Evolutionary conservation across 768 basidiomycete species (phyloP).

Genomic region (Suillus sp.): DNA sequence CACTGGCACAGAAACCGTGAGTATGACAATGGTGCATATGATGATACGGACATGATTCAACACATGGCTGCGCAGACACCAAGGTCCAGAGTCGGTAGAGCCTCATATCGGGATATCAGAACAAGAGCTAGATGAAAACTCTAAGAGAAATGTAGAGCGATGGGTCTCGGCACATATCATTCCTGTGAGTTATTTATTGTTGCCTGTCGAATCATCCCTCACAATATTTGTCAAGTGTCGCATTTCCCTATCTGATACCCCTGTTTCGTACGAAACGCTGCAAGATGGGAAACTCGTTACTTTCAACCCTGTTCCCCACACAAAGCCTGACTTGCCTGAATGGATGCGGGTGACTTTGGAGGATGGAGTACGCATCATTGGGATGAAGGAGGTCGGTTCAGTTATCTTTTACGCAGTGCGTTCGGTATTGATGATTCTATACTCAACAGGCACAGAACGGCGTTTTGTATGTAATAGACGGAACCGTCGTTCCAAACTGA

Average conservation of each 20-base stretch:
- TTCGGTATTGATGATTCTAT: constrained; percentile 2
- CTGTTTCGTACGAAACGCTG: constrained; percentile 56
- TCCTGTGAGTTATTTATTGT: constrained; percentile 48
- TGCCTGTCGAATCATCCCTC: not conserved
- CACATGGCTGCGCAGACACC: constrained; percentile 48
- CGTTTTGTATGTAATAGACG: not conserved
- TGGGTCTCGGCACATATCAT: constrained; percentile 88
- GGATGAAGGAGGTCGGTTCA: constrained; percentile 59
- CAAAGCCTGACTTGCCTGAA: constrained; percentile 42
- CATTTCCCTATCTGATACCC: constrained; percentile 42
- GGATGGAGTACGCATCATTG: constrained; percentile 54
- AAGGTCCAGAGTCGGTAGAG: constrained; percentile 46
- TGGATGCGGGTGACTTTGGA: constrained; percentile 66
- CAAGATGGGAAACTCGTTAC: constrained; percentile 58
- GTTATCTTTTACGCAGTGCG: not conserved
- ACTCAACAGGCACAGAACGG: constrained; percentile 36
- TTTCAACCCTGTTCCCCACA: constrained; percentile 41
- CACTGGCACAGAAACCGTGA: constrained; percentile 79
- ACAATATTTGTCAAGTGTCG: constrained; percentile 36
- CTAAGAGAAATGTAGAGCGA: constrained; percentile 67
- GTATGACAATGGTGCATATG: constrained; percentile 29
- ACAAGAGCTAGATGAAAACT: constrained; percentile 59
- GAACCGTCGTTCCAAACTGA: constrained; percentile 3
- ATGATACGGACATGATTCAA: not conserved
- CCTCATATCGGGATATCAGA: constrained; percentile 62